These are phyloP conservation scores for Penicillium fimorum DNA, from an alignment of 495 filamentous ascomycete species.

Conservation along the genomic window DNA sequence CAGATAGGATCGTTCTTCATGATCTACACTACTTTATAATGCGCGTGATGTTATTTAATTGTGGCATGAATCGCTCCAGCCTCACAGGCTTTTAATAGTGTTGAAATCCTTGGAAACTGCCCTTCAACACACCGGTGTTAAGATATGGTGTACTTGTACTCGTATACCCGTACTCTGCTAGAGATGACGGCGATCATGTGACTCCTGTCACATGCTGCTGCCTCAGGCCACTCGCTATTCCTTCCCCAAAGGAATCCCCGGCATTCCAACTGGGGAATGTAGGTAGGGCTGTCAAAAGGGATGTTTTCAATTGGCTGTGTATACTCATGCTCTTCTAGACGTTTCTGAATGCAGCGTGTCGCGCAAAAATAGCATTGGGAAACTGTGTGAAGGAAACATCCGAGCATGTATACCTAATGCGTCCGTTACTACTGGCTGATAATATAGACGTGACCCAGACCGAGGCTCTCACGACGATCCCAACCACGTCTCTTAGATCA, in stretches of 20 bases:
- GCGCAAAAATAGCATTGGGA: not conserved
- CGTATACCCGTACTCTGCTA: not conserved
- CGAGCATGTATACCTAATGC: not conserved
- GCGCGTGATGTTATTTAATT: not conserved
- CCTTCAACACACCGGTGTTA: not conserved
- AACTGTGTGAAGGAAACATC: not conserved
- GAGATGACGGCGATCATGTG: not conserved
- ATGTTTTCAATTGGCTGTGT: not conserved
- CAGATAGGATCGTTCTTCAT: not conserved
- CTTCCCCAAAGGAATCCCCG: not conserved
- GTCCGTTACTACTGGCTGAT: conserved; percentile 7
- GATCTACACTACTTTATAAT: not conserved
- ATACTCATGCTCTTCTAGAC: not conserved
- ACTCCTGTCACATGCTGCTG: not conserved
- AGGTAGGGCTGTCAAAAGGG: not conserved
- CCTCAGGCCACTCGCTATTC: not conserved
- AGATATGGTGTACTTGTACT: not conserved
- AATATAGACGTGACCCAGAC: not conserved
- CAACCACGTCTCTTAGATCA: not conserved
- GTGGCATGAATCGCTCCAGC: not conserved
- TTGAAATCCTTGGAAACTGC: not conserved
- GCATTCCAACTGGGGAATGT: not conserved
- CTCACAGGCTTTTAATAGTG: not conserved
- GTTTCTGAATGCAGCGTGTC: conserved; percentile 1
- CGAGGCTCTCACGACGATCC: not conserved